Evolutionary conservation across 768 basidiomycete genomes (phyloP), one percentile per base, ranked within the genome.

Genomic region (Tephrocybe sp.): DNA sequence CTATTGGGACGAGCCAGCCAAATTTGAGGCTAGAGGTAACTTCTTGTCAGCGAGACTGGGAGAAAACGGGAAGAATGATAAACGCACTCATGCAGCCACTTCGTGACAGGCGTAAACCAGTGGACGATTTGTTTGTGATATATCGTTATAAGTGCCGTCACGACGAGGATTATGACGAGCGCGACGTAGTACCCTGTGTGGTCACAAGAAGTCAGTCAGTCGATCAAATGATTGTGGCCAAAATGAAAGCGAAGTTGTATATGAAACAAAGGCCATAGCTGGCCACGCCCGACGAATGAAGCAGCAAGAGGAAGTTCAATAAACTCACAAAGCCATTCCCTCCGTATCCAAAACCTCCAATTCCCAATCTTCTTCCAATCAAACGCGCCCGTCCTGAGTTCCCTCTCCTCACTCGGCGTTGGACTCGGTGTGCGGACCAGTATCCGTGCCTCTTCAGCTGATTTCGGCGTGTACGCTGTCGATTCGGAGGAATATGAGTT

Each of bases 1-100:
- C 90, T 47, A 94, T 89, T 1, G 92, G 90, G 24, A 93, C 87
- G 3, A 84, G 62, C 84, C 84, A 92, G 26, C 89, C 90, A 48
- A 68, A 73, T 23, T 69, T 64, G 11, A 85, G 51, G 3, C 84
- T 10, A 43, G 4, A 26, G n/a, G 9, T 10, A 17, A 18, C 10
- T 17, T 15, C 12, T 33, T 23, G 30, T 39, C 34, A 30, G 26
- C 34, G 12, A 30, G 30, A n/a, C 34, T 36, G 28, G 12, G 45
- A 37, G 15, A 58, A 39, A 25, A 40, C 4, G 32, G 33, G 58
- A 20, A 58, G 65, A 38, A 30, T 9, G 39, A 26, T 15, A 43
- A 18, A 72, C 81, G 62, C 60, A 86, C 84, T 66, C 65, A 58
- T 86, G 79, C 59, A 92, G 69, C 81, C 80, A 83, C 25, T 76